Conservation (phyloP, 345 rosid species). For the Arabis hirsuta region DNA sequence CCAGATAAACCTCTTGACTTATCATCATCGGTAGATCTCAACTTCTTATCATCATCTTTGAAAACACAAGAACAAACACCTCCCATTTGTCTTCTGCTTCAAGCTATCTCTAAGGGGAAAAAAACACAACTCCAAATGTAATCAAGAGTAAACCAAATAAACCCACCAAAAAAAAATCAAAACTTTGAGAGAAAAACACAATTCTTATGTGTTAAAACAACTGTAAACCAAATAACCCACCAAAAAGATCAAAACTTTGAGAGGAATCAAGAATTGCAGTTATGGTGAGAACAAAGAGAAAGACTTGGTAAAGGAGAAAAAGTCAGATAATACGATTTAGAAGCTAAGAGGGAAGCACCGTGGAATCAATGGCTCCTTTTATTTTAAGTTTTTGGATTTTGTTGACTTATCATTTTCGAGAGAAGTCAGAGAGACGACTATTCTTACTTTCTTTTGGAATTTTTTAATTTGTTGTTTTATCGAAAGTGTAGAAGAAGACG, state of each 20-base stretch:
- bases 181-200: neutral
- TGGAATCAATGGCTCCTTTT: conserved; percentile 43
- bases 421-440: conserved; percentile 44
- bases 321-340: conserved; percentile 29
- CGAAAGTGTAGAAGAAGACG: conserved; percentile 20
- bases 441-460: conserved; percentile 22
- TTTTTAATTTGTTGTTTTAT: conserved; percentile 16
- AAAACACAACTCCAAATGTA: neutral
- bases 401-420: conserved; percentile 38
- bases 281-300: conserved; percentile 29
- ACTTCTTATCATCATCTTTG: conserved; percentile 26
- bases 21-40: conserved; percentile 32
- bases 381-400: neutral
- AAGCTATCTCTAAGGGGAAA: conserved; percentile 5
- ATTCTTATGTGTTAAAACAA: too few relatives aligned
- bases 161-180: neutral
- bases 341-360: conserved; percentile 40
- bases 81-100: conserved; percentile 61
- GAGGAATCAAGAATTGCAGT: conserved; percentile 40
- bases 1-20: conserved; percentile 47
- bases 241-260: neutral
- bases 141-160: conserved; percentile 30
- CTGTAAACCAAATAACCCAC: conserved; percentile 10
- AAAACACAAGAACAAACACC: conserved; percentile 58
- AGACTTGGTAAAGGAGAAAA: conserved; percentile 35